Conservation (phyloP, 257 asterid genomes). For the Eucommia ulmoides region DNA sequence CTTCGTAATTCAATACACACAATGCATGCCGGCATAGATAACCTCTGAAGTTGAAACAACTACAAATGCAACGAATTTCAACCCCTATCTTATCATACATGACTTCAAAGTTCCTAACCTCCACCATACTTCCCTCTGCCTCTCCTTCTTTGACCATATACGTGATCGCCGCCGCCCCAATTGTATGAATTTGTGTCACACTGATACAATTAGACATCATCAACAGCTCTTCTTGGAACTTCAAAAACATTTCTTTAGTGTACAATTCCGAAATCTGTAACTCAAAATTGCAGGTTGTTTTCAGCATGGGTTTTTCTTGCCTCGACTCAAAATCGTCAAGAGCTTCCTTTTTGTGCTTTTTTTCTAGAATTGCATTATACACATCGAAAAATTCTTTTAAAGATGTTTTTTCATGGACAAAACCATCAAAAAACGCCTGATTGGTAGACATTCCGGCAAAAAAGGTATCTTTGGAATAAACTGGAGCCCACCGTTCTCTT, state of each 20-base stretch:
- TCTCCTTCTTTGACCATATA: slow-evolving; percentile 37
- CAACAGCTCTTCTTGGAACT: slow-evolving; percentile 37
- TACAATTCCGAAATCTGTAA: slow-evolving; percentile 23
- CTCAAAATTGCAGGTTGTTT: slow-evolving; percentile 31
- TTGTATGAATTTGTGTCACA: slow-evolving; percentile 31
- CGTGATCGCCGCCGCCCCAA: slow-evolving; percentile 20
- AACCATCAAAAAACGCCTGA: slow-evolving; percentile 22
- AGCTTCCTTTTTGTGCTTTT: slow-evolving; percentile 24
- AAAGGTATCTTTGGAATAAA: slow-evolving; percentile 27
- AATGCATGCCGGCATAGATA: slow-evolving; percentile 43
- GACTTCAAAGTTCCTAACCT: slow-evolving; percentile 28
- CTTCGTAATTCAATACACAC: slow-evolving; percentile 22
- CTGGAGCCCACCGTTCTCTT: slow-evolving; percentile 49
- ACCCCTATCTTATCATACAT: slow-evolving; percentile 33
- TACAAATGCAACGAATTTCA: slow-evolving; percentile 40
- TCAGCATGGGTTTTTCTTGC: slow-evolving; percentile 22
- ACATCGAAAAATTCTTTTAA: slow-evolving; percentile 24
- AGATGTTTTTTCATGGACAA: slow-evolving; percentile 17
- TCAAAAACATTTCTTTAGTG: slow-evolving; percentile 32
- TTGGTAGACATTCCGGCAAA: slow-evolving; percentile 22
- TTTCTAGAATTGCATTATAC: slow-evolving; percentile 20
- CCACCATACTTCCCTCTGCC: slow-evolving; percentile 15
- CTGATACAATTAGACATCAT: slow-evolving; percentile 28
- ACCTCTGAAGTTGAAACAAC: slow-evolving; percentile 38
- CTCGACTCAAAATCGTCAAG: slow-evolving; percentile 26